Base-by-base conservation (phyloP, 371 early-diverging fungal genomes). In the Parasitella parasitica region DNA sequence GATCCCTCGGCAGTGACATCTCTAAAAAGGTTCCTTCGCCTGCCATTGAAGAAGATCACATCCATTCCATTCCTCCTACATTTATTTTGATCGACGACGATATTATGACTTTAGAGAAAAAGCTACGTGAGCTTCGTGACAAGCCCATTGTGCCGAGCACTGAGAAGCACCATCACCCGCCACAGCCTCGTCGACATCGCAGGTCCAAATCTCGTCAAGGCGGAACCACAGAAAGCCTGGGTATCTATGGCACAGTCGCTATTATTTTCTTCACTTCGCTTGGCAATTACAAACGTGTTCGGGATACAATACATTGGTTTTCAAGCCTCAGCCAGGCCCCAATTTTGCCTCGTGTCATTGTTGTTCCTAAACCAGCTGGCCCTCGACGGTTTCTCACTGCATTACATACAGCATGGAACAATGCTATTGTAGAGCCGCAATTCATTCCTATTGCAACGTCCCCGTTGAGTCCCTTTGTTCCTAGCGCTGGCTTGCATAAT, bases 301-400 rank as follows among this genome's bases (percentile, higher is more conserved):
- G 85, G 30, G 83, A 86, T 34, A 76, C 75, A 8, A 70, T 86
- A 16, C 80, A 82, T 52, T 67, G 67, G 53, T 68, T 73, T 36
- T 54, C 73, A 0, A 52, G 68, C 1, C 24, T 55, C 16, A 36
- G 34, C 1, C 8, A 63, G 2, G 43, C 52, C 5, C 39, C 61
- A 0, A 60, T 65, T 2, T 66, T 82, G 57, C 85, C 86, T 9
- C 84, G 86, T 32, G 77, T 89, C 2, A 71, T 89, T 18, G 87
- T 87, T 7, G 78, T 87, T 11, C 86, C 88, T 12, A 89, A 89
- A 55, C 89, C 89, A 0, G 87, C 85, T n/a, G 88, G 88, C 5
- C 89, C 89, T 7, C 76, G 87, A 16, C 80, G 88, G 8, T 81
- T 86, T 28, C 60, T 89, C 54, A 84, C 86, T 0, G 87, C 88